Conservation (phyloP, 2,329 filamentous ascomycete genomes). For the Arthroderma sp. region DNA sequence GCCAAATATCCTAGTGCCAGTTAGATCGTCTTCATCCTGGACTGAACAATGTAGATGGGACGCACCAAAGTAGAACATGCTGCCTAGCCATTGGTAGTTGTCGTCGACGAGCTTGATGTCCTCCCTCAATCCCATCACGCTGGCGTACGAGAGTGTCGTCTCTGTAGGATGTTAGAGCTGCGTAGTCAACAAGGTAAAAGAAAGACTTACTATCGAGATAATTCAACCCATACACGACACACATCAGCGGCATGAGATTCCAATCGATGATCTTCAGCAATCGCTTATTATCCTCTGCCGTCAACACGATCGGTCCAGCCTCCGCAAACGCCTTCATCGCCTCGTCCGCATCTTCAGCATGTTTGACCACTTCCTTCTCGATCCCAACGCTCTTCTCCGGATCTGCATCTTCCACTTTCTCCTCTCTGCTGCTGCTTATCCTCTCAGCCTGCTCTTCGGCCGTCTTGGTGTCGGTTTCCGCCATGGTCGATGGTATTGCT, state of each 20-base stretch:
- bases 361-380: conserved; percentile 15
- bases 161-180: too few relatives aligned
- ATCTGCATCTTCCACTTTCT: not conserved
- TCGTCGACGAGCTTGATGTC: conserved; percentile 40
- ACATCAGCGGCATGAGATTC: conserved; percentile 50
- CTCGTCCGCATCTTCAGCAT: conserved; percentile 48
- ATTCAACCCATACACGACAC: conserved; percentile 47
- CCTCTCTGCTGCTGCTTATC: not conserved
- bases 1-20: conserved; percentile 34
- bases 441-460: not conserved
- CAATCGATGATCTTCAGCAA: conserved; percentile 50
- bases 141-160: conserved; percentile 32
- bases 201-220: conserved; percentile 39
- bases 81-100: conserved; percentile 42
- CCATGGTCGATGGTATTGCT: not conserved
- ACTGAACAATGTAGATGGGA: conserved; percentile 36
- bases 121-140: conserved; percentile 44
- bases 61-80: conserved; percentile 43
- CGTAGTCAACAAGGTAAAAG: too few relatives aligned
- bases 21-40: conserved; percentile 35
- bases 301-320: conserved; percentile 43
- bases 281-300: conserved; percentile 46
- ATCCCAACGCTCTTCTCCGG: not conserved
- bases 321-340: conserved; percentile 46
- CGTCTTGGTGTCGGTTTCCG: not conserved